phyloP scores from a whole-genome alignment of 2,329 filamentous ascomycete genomes.

The Monilinia laxa region DNA sequence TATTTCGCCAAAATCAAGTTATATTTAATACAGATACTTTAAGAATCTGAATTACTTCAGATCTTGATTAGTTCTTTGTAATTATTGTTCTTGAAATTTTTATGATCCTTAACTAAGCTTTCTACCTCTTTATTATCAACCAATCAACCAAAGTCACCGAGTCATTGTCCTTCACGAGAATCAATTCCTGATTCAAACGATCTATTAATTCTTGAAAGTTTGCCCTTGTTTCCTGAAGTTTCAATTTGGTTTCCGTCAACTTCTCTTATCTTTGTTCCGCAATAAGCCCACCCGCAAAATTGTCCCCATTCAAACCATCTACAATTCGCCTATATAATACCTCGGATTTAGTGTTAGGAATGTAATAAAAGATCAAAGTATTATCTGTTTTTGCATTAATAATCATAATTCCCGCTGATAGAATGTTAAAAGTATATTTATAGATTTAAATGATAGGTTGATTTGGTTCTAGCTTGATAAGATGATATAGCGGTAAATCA shows the following conservation, averaged over 20 bases:
- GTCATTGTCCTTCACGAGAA: not conserved
- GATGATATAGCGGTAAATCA: slow-evolving; percentile 10
- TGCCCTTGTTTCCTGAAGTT: not conserved
- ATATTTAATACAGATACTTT: too few relatives aligned
- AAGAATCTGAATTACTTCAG: too few relatives aligned
- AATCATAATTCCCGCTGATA: not conserved
- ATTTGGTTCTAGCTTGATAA: not conserved
- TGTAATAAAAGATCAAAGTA: not conserved
- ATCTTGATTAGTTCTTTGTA: slow-evolving; percentile 1
- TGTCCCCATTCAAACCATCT: not conserved
- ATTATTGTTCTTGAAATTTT: not conserved
- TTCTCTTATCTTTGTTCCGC: not conserved
- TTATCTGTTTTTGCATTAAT: not conserved
- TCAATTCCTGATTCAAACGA: slow-evolving; percentile 1
- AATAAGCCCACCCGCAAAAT: not conserved
- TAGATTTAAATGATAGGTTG: not conserved
- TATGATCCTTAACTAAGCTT: not conserved
- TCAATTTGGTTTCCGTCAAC: not conserved
- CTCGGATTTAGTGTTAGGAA: not conserved
- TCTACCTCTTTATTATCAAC: not conserved
- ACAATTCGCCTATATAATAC: not conserved
- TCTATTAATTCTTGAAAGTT: slow-evolving; percentile 9
- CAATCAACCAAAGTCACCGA: not conserved
- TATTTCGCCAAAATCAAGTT: too few relatives aligned
- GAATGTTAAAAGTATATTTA: slow-evolving; percentile 2